These are phyloP conservation scores for Oemleria cerasiformis DNA, from an alignment of 306 rosid genomes.

Conservation along the genomic window DNA sequence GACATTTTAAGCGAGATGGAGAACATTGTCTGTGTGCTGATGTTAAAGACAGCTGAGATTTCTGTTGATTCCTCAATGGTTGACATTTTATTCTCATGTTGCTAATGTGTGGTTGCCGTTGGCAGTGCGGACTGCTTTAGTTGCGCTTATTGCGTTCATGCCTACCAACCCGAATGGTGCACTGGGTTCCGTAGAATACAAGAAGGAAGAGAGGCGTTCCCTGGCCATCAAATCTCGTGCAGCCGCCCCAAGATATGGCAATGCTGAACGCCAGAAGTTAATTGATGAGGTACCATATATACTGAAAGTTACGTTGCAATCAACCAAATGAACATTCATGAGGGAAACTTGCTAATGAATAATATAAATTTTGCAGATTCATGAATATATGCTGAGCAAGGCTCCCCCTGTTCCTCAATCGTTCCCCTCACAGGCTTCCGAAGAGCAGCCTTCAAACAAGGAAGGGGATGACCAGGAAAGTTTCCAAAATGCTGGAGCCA, in stretches of 20 bases:
- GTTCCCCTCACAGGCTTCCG: constrained; percentile 37
- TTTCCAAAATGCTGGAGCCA: constrained; percentile 36
- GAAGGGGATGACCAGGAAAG: constrained; percentile 37
- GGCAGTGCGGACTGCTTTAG: constrained; percentile 93
- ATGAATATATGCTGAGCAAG: constrained; percentile 81
- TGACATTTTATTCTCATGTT: constrained; percentile 5
- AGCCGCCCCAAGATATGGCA: constrained; percentile 72
- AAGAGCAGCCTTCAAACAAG: constrained; percentile 40
- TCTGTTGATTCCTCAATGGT: not conserved
- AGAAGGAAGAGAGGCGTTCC: constrained; percentile 78
- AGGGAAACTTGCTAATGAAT: not conserved
- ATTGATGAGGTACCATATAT: constrained; percentile 51
- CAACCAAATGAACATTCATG: not conserved
- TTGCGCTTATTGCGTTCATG: constrained; percentile 96
- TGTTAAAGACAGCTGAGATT: not conserved
- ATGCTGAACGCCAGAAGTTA: constrained; percentile 77
- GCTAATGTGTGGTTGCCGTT: constrained; percentile 25
- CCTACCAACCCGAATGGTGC: constrained; percentile 97
- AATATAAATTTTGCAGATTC: constrained; percentile 48
- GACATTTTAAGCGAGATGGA: not conserved
- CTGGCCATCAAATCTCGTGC: constrained; percentile 84
- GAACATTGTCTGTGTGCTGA: not conserved
- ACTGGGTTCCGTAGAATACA: constrained; percentile 86
- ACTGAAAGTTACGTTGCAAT: not conserved
- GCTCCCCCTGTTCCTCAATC: constrained; percentile 63